These are phyloP conservation scores for Chiua virens DNA, from an alignment of 768 basidiomycete species.

Conservation along the genomic window DNA sequence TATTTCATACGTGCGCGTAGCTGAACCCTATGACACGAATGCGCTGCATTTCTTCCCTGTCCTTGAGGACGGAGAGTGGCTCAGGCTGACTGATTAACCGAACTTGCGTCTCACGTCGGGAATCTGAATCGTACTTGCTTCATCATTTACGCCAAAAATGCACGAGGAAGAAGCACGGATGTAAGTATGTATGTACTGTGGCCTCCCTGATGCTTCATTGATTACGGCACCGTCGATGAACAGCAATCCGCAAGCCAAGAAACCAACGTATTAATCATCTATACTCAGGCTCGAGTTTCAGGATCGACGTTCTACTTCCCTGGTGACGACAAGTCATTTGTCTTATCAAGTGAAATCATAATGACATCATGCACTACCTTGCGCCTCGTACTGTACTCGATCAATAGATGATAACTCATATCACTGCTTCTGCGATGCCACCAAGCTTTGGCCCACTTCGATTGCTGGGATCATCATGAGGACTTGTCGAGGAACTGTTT, in stretches of 20 bases:
- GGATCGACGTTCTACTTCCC: too few relatives aligned
- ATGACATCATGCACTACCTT: too few relatives aligned
- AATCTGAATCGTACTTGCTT: constrained; percentile 2
- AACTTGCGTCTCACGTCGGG: constrained; percentile 1
- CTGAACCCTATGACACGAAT: constrained; percentile 17
- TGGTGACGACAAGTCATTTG: too few relatives aligned
- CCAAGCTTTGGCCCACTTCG: too few relatives aligned
- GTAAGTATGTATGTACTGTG: not conserved
- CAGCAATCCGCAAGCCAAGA: too few relatives aligned
- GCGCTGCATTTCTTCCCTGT: not conserved
- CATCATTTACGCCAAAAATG: not conserved
- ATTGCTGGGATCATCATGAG: too few relatives aligned
- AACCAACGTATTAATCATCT: too few relatives aligned
- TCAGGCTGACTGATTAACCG: not conserved
- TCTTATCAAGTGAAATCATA: too few relatives aligned
- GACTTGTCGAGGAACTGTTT: not conserved
- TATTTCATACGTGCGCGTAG: constrained; percentile 7
- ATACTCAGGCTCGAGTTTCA: too few relatives aligned
- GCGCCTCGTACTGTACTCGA: too few relatives aligned
- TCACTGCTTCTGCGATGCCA: too few relatives aligned
- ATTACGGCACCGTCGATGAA: constrained; percentile 13
- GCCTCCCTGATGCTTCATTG: constrained; percentile 1
- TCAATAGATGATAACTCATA: too few relatives aligned
- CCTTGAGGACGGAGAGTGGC: not conserved
- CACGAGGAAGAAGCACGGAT: constrained; percentile 15